These are phyloP conservation scores for Warburgia ugandensis DNA, from an alignment of 164 flowering plant genomes.

Conservation along the genomic window DNA sequence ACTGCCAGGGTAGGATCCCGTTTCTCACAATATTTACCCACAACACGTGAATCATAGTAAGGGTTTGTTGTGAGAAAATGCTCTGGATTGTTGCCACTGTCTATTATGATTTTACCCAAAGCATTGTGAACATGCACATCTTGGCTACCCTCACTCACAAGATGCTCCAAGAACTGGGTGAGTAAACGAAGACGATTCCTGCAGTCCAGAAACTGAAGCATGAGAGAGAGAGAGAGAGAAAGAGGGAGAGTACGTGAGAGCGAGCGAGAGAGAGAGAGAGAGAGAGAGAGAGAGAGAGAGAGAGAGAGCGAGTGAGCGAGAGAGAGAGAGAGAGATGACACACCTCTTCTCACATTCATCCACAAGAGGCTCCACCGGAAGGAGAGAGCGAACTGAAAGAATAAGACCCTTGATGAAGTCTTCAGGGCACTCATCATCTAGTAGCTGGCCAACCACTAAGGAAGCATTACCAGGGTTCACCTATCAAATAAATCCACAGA, in stretches of 20 bases:
- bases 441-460: conserved; percentile 91
- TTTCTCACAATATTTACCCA: conserved; percentile 98
- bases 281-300: background rate
- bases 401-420: conserved; percentile 95
- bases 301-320: background rate
- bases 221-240: conserved; percentile 8
- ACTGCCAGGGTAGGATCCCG: conserved; percentile 99
- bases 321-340: background rate
- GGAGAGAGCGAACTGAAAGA: conserved; percentile 59
- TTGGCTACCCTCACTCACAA: conserved; percentile 99
- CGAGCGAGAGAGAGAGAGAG: background rate
- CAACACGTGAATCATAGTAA: conserved; percentile 97
- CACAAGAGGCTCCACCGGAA: conserved; percentile 98
- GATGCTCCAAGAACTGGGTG: conserved; percentile 98
- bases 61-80: conserved; percentile 99
- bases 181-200: conserved; percentile 97
- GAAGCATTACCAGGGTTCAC: conserved; percentile 99
- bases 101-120: conserved; percentile 95
- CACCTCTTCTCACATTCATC: conserved; percentile 99
- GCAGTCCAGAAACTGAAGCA: conserved; percentile 16
- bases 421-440: conserved; percentile 99
- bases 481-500: conserved; percentile 27
- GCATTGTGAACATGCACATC: conserved; percentile 99
- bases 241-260: background rate
- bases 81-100: conserved; percentile 98